These are phyloP conservation scores for Aspergillus coremiiformis DNA, from an alignment of 495 filamentous ascomycete genomes.

Conservation along the genomic window DNA sequence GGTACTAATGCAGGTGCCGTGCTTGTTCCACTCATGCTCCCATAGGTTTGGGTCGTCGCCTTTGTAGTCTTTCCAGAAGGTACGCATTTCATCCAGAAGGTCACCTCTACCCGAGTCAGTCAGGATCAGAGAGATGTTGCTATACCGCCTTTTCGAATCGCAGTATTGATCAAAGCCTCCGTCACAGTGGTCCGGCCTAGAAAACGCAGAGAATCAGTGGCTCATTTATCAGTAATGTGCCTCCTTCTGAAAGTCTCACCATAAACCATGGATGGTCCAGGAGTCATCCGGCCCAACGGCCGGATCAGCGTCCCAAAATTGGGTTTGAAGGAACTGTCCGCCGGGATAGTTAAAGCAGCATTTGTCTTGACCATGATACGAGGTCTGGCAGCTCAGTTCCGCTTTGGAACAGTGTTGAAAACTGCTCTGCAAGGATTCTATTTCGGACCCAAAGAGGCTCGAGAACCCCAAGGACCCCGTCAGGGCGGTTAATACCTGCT, in stretches of 20 bases:
- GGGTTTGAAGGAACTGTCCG: constrained; percentile 70
- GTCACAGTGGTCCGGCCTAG: constrained; percentile 77
- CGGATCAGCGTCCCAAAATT: constrained; percentile 78
- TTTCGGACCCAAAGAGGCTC: constrained; percentile 12
- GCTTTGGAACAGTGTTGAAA: constrained; percentile 38
- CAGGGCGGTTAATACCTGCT: constrained; percentile 35
- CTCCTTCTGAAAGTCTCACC: constrained; percentile 31
- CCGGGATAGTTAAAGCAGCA: constrained; percentile 84
- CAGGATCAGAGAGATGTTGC: constrained; percentile 63
- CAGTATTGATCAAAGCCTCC: constrained; percentile 72
- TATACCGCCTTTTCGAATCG: constrained; percentile 57
- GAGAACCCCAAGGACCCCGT: constrained; percentile 29
- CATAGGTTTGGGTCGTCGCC: constrained; percentile 65
- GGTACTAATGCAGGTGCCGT: constrained; percentile 56
- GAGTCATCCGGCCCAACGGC: constrained; percentile 64
- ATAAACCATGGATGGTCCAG: constrained; percentile 88
- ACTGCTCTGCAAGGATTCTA: constrained; percentile 3
- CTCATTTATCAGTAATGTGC: neutral
- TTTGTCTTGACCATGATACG: constrained; percentile 47
- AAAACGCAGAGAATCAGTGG: constrained; percentile 1
- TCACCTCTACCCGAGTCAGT: constrained; percentile 51
- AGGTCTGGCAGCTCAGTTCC: constrained; percentile 53
- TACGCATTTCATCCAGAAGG: constrained; percentile 65
- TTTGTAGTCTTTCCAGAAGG: constrained; percentile 65
- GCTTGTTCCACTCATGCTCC: constrained; percentile 86